Evolutionary conservation across 31 red algal species (phyloP), one percentile per base, ranked within the genome.

Genomic region (Asparagopsis taxiformis): DNA sequence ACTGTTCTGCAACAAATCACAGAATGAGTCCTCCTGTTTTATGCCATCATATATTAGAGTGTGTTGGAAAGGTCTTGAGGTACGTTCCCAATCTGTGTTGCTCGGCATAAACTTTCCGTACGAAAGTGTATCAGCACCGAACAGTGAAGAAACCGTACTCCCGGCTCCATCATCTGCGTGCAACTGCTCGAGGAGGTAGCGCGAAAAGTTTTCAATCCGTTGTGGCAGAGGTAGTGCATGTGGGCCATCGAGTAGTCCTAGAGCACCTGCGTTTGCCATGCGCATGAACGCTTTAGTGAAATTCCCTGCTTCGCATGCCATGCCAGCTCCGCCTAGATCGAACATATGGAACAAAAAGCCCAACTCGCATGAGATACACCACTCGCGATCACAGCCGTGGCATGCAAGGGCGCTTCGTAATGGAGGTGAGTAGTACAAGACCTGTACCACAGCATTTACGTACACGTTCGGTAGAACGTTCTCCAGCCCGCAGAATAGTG

Each of bases 331-430:
- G n/a, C 87, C 87, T 3, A 82, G 52, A 19, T 91, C 76, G 39
- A 99, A 82, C 96, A 99, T 99, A 23, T 91, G 78, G 62, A 94
- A 99, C 56, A 99, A 55, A 64, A 94, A 91, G 29, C 91, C 65
- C 19, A 99, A 77, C 65, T 99, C 96, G 51, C 87, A 92, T 41
- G 88, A 92, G 53, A 91, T 67, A 56, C 93, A 91, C 80, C 84
- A 80, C 32, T 91, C 75, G 29, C 84, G 65, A 77, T 81, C 78
- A 52, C 88, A 97, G 39, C 51, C 35, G 72, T 94, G 91, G 70
- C 66, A 68, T 8, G 67, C 93, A 63, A 91, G 78, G 31, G 87
- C 87, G 31, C 50, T 74, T 19, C 94, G 88, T 20, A 98, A 70
- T 16, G 88, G 88, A 24, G 82, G 85, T 2, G 84, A 43, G 43